A percentile compares a stretch with the other conserved stretches of the same genome.
These are phyloP conservation scores for Candida krabiensis DNA, from an alignment of 805 yeast genomes.

Conservation along the genomic window DNA sequence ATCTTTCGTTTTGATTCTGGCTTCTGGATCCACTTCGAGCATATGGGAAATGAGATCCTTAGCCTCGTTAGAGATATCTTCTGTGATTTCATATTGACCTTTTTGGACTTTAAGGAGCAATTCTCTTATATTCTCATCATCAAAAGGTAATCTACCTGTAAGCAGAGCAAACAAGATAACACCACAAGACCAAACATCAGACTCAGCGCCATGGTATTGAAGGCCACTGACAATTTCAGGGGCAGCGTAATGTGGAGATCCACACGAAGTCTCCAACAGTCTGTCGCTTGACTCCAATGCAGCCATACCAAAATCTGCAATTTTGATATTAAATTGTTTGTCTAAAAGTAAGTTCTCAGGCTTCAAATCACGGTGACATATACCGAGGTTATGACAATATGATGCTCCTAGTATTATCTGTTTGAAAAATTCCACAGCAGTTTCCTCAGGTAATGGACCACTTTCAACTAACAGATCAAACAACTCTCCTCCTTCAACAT, in stretches of 20 bases:
- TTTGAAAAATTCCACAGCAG: constrained; percentile 84
- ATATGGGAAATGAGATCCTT: constrained; percentile 79
- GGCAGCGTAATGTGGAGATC: constrained; percentile 97
- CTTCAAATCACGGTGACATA: constrained; percentile 76
- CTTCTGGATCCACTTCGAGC: constrained; percentile 77
- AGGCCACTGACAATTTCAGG: constrained; percentile 97
- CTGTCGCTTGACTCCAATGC: constrained; percentile 83
- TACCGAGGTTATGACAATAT: constrained; percentile 65
- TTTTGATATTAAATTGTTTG: constrained; percentile 82
- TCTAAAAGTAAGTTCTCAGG: constrained; percentile 81
- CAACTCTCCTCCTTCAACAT: constrained; percentile 96
- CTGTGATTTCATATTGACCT: constrained; percentile 84
- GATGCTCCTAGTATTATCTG: constrained; percentile 67
- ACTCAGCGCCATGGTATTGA: constrained; percentile 93
- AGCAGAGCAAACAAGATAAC: constrained; percentile 89
- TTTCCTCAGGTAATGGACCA: constrained; percentile 85
- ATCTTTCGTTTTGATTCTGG: constrained; percentile 75
- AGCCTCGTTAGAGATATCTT: constrained; percentile 77
- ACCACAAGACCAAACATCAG: constrained; percentile 98
- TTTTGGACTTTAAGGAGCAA: constrained; percentile 86
- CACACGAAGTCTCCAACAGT: constrained; percentile 91
- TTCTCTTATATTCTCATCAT: constrained; percentile 91
- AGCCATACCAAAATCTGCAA: constrained; percentile 99
- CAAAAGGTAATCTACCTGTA: constrained; percentile 95
- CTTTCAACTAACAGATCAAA: constrained; percentile 88